Evolutionary conservation across 305 asterid genomes (phyloP), one percentile per base, ranked within the genome.

Genomic region (Fraxinus albicans): DNA sequence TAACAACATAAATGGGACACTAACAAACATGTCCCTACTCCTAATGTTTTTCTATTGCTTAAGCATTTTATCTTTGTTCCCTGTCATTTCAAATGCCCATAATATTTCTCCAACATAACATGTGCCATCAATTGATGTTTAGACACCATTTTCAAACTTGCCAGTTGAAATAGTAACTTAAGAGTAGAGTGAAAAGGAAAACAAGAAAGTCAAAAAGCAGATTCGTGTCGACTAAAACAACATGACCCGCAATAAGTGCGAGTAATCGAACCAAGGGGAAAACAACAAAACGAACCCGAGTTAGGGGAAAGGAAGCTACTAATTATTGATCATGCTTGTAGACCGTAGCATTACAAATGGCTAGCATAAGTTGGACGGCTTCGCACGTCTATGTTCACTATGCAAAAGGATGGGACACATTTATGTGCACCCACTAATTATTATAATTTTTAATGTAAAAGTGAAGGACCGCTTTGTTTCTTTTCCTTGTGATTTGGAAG

Each of bases 91-190:
- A 83, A 77, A 60, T 74, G 33, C 58, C 27, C 58, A 21, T 78
- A 72, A 77, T 81, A 83, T 73, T 33, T 83, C 80, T 86, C 91
- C 91, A 86, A 82, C 91, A 88, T 80, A 75, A 79, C 91, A 88
- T 83, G 91, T 88, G 91, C 88, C 80, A 70, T 47, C 58, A 47
- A 47, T 79, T 77, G 77, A 79, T 42, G 3, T 60, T 19, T 60
- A 6, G 5, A 60, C 70, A 23, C 70, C 33, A 60, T 60, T 60
- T 60, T 19, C 70, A 60, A 60, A 21, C 70, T 60, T 8, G 12
- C 70, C 0, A 6, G 25, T 58, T 2, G 69, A n/a, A 19, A n/a
- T 19, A 1, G 33, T 6, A 58, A 58, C 23, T 58, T 6, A 19
- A 38, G 2, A 19, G 29, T 21, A 58, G 3, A 58, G 69, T 60